Evolutionary conservation across 331 rosid species (phyloP).

Genomic region (Erythrophleum ivorense): DNA sequence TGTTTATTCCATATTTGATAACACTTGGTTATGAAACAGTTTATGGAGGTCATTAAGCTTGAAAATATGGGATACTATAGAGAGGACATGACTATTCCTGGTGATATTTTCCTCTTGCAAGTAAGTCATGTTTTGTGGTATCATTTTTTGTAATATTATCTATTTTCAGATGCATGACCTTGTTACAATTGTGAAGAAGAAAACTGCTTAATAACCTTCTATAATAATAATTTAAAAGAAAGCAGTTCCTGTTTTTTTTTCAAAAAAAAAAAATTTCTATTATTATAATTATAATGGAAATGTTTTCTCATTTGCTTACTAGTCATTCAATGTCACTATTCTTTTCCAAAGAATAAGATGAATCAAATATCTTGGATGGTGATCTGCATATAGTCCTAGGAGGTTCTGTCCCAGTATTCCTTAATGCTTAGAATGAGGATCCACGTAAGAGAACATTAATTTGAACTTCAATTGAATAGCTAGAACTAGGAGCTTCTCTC

Average conservation of each 20-base stretch:
- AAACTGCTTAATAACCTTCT: constrained; percentile 1
- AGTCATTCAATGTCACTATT: background rate
- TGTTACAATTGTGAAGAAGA: constrained; percentile 7
- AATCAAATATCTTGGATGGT: background rate
- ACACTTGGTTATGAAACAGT: constrained; percentile 55
- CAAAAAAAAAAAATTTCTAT: background rate
- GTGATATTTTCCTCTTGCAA: constrained; percentile 88
- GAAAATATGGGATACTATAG: constrained; percentile 87
- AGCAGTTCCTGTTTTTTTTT: background rate
- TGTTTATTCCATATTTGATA: constrained; percentile 3
- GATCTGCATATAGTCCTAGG: constrained; percentile 10
- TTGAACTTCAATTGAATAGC: constrained; percentile 3
- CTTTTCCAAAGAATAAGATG: constrained; percentile 8
- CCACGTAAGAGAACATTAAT: background rate
- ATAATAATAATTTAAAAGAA: background rate
- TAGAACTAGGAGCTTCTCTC: constrained; percentile 21
- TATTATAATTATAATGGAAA: background rate
- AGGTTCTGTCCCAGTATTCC: background rate
- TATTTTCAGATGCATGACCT: constrained; percentile 20
- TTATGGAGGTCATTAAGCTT: constrained; percentile 89
- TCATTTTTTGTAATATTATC: constrained; percentile 11
- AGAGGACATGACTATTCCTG: constrained; percentile 81
- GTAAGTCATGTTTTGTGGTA: constrained; percentile 48
- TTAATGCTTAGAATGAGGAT: constrained; percentile 11
- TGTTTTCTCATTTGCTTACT: background rate